Evolutionary conservation across 306 rosid genomes (phyloP), one percentile per base, ranked within the genome.

Genomic region (Acacia crassicarpa): DNA sequence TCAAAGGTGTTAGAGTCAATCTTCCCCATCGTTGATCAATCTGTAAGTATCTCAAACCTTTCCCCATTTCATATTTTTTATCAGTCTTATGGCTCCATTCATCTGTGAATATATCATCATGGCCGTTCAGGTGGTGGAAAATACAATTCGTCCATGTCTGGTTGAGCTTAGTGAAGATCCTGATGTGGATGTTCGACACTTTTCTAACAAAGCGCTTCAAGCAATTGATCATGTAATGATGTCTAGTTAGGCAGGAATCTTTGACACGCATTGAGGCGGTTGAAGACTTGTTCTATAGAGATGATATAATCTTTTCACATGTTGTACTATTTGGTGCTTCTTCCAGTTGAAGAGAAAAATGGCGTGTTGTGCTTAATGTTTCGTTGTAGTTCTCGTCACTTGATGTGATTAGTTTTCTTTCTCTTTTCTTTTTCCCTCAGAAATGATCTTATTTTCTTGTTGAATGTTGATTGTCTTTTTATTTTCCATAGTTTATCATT

Each of bases 131-230:
- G 98, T 92, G 85, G 97, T 92, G 83, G 98, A 92, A 83, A 94
- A 88, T 80, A 86, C 93, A 2, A 87, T 94, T 67, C 97, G 98
- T 44, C 98, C 98, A 17, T 83, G 97, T 79, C 83, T 94, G 86
- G 93, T 92, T 75, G 98, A 94, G 89, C 97, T 94, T 51, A 84
- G 97, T 6, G 98, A 94, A 88, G 98, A 94, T 79, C 98, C 98
- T 49, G 98, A 94, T 82, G 98, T 94, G 53, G 98, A 94, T 69
- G 98, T 94, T 44, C 93, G 98, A 58, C 90, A 87, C 82, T 94
- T 92, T 9, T 90, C 98, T 69, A 91, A 85, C 90, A 97, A 94
- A 91, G 97, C 97, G 35, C 90, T 92, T 27, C 97, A 92, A 83
- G 88, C 98, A 67, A 90, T 91, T 77, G 97, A 94, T 83, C 88